Conservation (phyloP, 2,329 filamentous ascomycete genomes). For the Purpureocillium takamizusanense region DNA sequence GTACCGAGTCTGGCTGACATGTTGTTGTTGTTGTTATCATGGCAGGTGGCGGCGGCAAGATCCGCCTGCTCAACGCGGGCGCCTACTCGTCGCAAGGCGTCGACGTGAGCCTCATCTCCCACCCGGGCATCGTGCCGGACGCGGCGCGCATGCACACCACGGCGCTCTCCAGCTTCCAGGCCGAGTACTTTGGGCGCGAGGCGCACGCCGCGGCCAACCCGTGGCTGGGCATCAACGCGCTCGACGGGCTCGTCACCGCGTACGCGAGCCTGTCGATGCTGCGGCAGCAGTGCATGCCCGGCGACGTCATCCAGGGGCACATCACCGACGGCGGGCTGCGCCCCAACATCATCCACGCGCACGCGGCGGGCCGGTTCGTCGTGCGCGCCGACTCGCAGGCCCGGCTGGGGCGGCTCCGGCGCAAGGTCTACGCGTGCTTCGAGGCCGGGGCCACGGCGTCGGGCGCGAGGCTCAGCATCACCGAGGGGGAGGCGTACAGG, state of each 20-base stretch:
- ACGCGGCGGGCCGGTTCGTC: slow-evolving; percentile 32
- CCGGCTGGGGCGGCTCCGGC: slow-evolving; percentile 27
- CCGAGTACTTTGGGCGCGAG: slow-evolving; percentile 42
- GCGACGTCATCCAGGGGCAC: slow-evolving; percentile 37
- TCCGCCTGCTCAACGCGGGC: slow-evolving; percentile 29
- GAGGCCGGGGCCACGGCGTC: slow-evolving; percentile 25
- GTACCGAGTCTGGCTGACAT: too few relatives aligned
- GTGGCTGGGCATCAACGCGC: slow-evolving; percentile 48
- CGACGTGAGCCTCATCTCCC: slow-evolving; percentile 11
- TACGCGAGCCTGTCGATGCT: slow-evolving; percentile 39
- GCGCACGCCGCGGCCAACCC: slow-evolving; percentile 46
- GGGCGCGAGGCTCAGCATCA: slow-evolving; percentile 35
- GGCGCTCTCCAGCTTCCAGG: slow-evolving; percentile 38
- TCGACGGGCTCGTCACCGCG: slow-evolving; percentile 42
- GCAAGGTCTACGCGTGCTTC: slow-evolving; percentile 31
- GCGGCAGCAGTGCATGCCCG: slow-evolving; percentile 44
- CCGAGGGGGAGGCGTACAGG: slow-evolving; percentile 31
- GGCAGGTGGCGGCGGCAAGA: slow-evolving; percentile 35
- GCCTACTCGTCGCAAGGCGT: slow-evolving; percentile 18
- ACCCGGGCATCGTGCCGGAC: slow-evolving; percentile 25
- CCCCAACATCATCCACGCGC: slow-evolving; percentile 46
- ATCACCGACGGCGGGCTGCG: slow-evolving; percentile 41
- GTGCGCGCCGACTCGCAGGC: slow-evolving; percentile 32
- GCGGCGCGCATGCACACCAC: slow-evolving; percentile 40
- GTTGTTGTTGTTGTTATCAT: too few relatives aligned